Percentiles rank a stretch among this genome's conserved stretches.
These are phyloP conservation scores for Arabis alpina DNA, from an alignment of 345 rosid species.

Conservation along the genomic window DNA sequence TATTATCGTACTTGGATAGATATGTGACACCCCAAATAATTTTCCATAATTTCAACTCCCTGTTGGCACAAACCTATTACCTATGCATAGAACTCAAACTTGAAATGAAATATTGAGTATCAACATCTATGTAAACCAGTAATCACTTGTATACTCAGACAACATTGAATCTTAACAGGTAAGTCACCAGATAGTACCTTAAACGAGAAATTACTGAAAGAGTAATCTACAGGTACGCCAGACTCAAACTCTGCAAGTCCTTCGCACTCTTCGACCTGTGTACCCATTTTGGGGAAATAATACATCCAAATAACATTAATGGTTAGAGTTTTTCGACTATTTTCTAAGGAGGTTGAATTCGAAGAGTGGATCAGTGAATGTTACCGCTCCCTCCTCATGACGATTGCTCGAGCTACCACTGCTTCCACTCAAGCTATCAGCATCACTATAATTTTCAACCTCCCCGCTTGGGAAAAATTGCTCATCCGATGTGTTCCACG, in stretches of 20 bases:
- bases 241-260: conserved; percentile 81
- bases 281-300: conserved; percentile 19
- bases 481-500: conserved; percentile 83
- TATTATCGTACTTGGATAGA: no score
- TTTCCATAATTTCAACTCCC: no score
- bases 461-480: conserved; percentile 71
- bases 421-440: conserved; percentile 85
- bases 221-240: conserved; percentile 73
- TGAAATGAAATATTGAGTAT: background rate
- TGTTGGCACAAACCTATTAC: no score
- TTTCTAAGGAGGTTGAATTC: background rate
- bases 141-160: conserved; percentile 12
- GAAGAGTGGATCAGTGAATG: conserved; percentile 8
- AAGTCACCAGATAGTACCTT: conserved; percentile 62
- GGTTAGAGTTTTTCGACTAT: conserved; percentile 8
- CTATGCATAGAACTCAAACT: conserved; percentile 1
- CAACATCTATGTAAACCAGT: conserved; percentile 10
- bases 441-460: conserved; percentile 85
- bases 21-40: no score
- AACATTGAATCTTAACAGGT: conserved; percentile 13
- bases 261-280: conserved; percentile 83
- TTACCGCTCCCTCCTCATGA: conserved; percentile 87
- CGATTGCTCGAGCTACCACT: conserved; percentile 83
- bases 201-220: conserved; percentile 97
- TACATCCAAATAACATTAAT: conserved; percentile 22